Percentiles rank a stretch among this genome's conserved stretches.
phyloP scores from a whole-genome alignment of 768 basidiomycete species.

The Suillus occidentalis region DNA sequence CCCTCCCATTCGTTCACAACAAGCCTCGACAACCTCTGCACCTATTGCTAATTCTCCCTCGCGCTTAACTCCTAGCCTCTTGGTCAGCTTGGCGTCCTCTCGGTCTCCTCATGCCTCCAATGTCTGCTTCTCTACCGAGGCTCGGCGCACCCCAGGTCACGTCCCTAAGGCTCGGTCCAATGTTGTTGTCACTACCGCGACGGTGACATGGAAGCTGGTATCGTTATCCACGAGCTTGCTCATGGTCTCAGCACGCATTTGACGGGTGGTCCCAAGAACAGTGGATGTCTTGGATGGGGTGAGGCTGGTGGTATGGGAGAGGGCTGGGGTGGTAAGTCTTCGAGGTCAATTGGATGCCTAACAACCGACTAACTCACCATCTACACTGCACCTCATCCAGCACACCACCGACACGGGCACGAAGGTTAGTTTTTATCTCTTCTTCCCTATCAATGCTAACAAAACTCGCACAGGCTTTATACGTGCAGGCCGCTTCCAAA shows the following conservation, averaged over 20 bases:
- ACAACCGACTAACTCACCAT: background rate
- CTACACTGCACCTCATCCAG: no score
- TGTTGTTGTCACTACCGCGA: no score
- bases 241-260: slow-evolving; percentile 94
- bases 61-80: slow-evolving; percentile 36
- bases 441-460: slow-evolving; percentile 49
- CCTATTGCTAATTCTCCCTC: no score
- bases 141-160: slow-evolving; percentile 37
- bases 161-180: no score
- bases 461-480: slow-evolving; percentile 37
- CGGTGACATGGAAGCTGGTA: slow-evolving; percentile 94
- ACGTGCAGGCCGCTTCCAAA: slow-evolving; percentile 83
- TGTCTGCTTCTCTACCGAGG: slow-evolving; percentile 44
- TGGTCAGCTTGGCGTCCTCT: slow-evolving; percentile 44
- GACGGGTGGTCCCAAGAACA: slow-evolving; percentile 92
- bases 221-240: slow-evolving; percentile 87
- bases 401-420: slow-evolving; percentile 51
- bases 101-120: slow-evolving; percentile 54
- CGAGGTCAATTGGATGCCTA: no score
- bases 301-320: slow-evolving; percentile 98
- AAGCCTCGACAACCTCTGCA: no score
- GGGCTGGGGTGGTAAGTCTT: slow-evolving; percentile 78
- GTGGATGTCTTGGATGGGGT: slow-evolving; percentile 93
- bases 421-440: slow-evolving; percentile 38
- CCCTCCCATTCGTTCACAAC: no score